Evolutionary conservation across 306 rosid genomes (phyloP), one percentile per base, ranked within the genome.

Genomic region (Casuarina cunninghamiana): DNA sequence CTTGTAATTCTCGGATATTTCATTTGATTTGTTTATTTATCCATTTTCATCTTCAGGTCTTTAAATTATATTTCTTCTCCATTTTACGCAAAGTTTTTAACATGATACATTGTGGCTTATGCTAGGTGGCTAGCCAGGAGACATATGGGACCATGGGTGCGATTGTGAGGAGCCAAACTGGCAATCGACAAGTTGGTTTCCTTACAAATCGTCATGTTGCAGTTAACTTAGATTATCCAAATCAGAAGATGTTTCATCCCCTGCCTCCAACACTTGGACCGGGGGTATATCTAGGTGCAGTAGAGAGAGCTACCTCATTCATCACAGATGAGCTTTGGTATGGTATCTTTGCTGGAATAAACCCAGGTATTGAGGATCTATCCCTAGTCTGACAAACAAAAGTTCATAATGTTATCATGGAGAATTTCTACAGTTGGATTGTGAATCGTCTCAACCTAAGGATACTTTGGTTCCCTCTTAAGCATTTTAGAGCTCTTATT

Each of bases 201-300:
- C 99, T 96, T 85, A 96, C 99, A 57, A 96, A 96, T 74, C 92
- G 99, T 35, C 99, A 96, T 79, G 99, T 96, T 68, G 99, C 99
- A 3, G 99, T 96, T 9, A 91, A 96, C 80, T 90, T 96, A 54
- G 98, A 96, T 81, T 96, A 96, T 84, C 99, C 99, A 4, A 96
- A 96, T 79, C 99, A 96, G 88, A 96, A 96, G 86, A 96, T 96
- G 99, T 96, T 96, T 82, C 99, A 96, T 79, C 99, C 99, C 53
- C 91, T 96, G 62, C 97, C 99, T 53, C 99, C 97, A 21, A 91
- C 98, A 11, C 86, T 96, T 81, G 99, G 99, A 35, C 99, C 97
- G 2, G 99, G 99, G 80, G 98, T 93, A 51, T 96, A 96, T 86
- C 97, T 96, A n/a, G 99, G 99, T 43, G 99, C 99, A 1, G 99